A percentile compares a stretch with the other conserved stretches of the same genome.
phyloP scores from a whole-genome alignment of 495 filamentous ascomycete genomes.

The Lasiosphaeria miniovina region DNA sequence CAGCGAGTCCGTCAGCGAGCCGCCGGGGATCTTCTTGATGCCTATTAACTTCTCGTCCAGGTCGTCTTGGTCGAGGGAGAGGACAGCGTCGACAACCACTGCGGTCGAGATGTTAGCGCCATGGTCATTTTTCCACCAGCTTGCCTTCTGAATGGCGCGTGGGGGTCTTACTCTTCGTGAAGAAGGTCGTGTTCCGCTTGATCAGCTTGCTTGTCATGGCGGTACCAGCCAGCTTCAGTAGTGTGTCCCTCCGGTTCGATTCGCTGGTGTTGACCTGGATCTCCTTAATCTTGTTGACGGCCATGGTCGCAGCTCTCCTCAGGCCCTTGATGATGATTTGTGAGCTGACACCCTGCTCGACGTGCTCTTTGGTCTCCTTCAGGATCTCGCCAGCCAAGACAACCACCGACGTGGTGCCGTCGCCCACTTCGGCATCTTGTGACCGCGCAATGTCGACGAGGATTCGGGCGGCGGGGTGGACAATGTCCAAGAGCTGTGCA shows the following conservation, averaged over 20 bases:
- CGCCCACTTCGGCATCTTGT: constrained; percentile 98
- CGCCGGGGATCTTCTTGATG: constrained; percentile 95
- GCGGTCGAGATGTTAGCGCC: background rate
- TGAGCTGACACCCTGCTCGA: constrained; percentile 95
- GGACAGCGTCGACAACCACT: constrained; percentile 98
- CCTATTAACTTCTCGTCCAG: constrained; percentile 97
- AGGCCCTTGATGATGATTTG: constrained; percentile 97
- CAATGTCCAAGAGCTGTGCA: constrained; percentile 85
- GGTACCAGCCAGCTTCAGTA: constrained; percentile 86
- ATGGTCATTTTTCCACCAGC: background rate
- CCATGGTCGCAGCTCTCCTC: constrained; percentile 82
- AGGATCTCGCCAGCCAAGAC: constrained; percentile 94
- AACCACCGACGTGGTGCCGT: constrained; percentile 95
- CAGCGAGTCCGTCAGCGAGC: constrained; percentile 92
- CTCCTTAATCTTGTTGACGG: constrained; percentile 98
- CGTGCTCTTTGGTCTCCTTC: constrained; percentile 90
- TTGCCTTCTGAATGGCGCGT: background rate
- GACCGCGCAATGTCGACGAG: constrained; percentile 97
- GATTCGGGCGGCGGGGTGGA: constrained; percentile 96
- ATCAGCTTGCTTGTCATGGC: constrained; percentile 99
- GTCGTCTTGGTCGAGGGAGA: constrained; percentile 95
- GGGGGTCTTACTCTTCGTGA: constrained; percentile 76
- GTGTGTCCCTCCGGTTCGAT: constrained; percentile 82
- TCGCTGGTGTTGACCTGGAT: constrained; percentile 87
- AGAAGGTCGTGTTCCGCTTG: constrained; percentile 94